Evolutionary conservation across 805 yeast species (phyloP), one percentile per base, ranked within the genome.

Genomic region (Candida pseudoglaebosa): DNA sequence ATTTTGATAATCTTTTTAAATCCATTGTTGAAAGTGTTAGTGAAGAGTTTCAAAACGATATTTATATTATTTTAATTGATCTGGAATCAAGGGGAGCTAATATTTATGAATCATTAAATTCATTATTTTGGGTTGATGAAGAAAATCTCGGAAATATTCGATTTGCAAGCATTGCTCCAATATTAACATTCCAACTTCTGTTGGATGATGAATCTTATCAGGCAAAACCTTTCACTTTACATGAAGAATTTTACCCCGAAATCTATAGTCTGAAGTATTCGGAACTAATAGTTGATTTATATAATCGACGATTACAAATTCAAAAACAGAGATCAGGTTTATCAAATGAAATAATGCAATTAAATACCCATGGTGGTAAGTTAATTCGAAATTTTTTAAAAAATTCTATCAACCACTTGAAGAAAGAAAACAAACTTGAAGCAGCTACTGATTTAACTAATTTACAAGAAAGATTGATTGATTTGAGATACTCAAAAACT

Each of bases 291-390:
- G 38, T 32, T 5, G 54, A 55, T 16, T 51, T 64, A 46, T 44
- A 48, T 36, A 17, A 40, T 2, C 39, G 42, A 32, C 41, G 49
- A 15, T 45, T 47, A 5, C 47, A 48, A 13, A 28, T 53, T 9
- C 28, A 36, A 12, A 32, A 42, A 22, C 47, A 47, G 5, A 53
- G 62, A 30, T 45, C 43, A 6, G 43, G 41, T 19, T 38, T 54
- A 9, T 51, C 57, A 24, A 50, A 52, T 18, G 48, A 55, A 24
- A 50, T 66, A 18, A 57, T 67, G 63, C 46, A 48, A 5, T 42
- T 56, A 31, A 65, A 52, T 44, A 57, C 67, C 20, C 67, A 67
- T 42, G 70, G 65, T 45, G 74, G 74, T 1, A 67, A 66, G 45
- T 52, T 53, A 15, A 53, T 67, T 17, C 56, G 50, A 28, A 43